Base-by-base conservation (phyloP, 1,284 basidiomycete genomes). In the Vanrija pseudolonga region DNA sequence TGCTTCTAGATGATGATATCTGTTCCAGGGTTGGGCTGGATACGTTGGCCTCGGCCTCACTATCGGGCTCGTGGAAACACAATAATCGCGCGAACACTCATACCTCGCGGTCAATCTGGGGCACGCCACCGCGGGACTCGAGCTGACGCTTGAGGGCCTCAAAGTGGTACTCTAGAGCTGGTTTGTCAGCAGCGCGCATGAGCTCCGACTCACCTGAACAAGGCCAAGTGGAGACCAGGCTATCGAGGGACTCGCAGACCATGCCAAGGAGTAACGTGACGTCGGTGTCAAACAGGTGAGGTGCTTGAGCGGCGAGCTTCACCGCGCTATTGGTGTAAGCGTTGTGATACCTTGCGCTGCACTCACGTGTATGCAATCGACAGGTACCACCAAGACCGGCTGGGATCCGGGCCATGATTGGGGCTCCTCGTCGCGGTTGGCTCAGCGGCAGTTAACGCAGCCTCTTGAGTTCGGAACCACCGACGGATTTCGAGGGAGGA, bases 381-480 rank as follows among this genome's bases (percentile, higher is more conserved):
- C n/a, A 65, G 23, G 32, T 59, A 57, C 61, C 63, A 62, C 63
- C 61, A 62, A 3, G 41, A 42, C 20, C 8, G 56, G 60, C n/a
- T 24, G 43, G 38, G 8, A 15, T 45, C 36, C 17, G 20, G 12
- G 50, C 41, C 7, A 43, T 22, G 14, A 11, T 14, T 17, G 23
- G 12, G 14, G 22, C 23, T 4, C 18, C 15, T n/a, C 20, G n/a
- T 37, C 5, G 24, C 24, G 24, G 24, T 47, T 9, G 18, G 7
- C 9, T 15, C 15, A 11, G 18, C 36, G 32, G 23, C 39, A 51
- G 15, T 38, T 18, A 23, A 47, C 14, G 36, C 50, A 18, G 50
- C 44, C 50, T 46, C 50, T 11, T 50, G 51, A 7, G 22, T 26
- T 8, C 8, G 12, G 26, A 57, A 53, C 55, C 53, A 55, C 4